Evolutionary conservation across 108 stramenopile species (phyloP).

Genomic region (Pseudonitzschia multistriata): DNA sequence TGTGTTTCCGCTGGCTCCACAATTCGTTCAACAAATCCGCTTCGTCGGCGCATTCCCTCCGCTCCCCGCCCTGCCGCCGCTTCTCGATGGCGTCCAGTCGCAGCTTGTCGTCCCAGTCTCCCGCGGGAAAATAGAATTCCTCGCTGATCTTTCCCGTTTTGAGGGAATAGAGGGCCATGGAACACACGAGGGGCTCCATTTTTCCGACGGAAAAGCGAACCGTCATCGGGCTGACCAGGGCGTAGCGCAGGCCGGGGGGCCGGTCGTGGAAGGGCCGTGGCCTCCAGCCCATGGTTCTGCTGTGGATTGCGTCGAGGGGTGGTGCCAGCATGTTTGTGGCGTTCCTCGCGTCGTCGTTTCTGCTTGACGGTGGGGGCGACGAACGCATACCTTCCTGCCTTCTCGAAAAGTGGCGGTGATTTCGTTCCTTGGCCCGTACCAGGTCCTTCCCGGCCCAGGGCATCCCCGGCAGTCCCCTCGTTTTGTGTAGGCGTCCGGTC

Average conservation of each 20-base stretch:
- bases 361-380: background rate
- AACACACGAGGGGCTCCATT: constrained; percentile 71
- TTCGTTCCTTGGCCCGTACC: constrained; percentile 47
- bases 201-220: constrained; percentile 52
- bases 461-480: constrained; percentile 42
- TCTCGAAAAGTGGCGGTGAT: constrained; percentile 38
- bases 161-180: constrained; percentile 61
- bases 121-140: constrained; percentile 83
- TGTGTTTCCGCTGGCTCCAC: constrained; percentile 62
- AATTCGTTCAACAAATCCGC: constrained; percentile 27
- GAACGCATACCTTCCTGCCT: background rate
- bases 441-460: constrained; percentile 67
- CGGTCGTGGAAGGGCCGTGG: constrained; percentile 78
- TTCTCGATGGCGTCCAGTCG: constrained; percentile 25
- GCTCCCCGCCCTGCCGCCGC: background rate
- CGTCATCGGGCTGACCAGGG: constrained; percentile 52
- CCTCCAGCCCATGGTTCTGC: constrained; percentile 62
- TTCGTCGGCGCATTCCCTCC: constrained; percentile 18
- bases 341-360: constrained; percentile 6
- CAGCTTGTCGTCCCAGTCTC: constrained; percentile 61
- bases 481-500: background rate
- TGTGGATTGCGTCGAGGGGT: constrained; percentile 68
- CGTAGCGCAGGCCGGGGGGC: constrained; percentile 55
- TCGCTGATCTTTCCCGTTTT: constrained; percentile 70
- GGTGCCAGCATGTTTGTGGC: constrained; percentile 57